Evolutionary conservation across 371 early-diverging fungal species (phyloP), one percentile per base, ranked within the genome.

Genomic region (Apophysomyces trapeziformis): DNA sequence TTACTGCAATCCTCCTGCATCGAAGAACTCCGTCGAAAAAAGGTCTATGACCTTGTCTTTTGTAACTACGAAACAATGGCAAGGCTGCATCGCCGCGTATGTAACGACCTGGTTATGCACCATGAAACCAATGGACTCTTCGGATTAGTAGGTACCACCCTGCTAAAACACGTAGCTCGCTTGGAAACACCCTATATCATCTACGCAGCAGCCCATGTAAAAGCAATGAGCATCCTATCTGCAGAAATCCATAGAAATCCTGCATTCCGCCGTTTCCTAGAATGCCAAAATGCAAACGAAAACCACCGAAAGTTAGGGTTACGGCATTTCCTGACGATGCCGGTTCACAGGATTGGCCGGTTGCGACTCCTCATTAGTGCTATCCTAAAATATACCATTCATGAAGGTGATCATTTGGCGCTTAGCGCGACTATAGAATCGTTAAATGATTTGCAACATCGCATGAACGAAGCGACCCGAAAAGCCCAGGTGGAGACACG

Each of bases 331-430:
- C 47, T 80, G 5, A 73, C 74, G 8, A 58, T 70, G 2, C 80
- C 80, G 4, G 75, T 77, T 0, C 41, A 75, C 4, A 71, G 80
- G 65, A 75, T 80, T 5, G 77, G 80, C 4, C 72, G 71, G 50
- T 61, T 73, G 1, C 70, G 71, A 18, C 58, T 80, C 2, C 54
- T 80, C 43, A 39, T 77, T 7, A 63, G 71, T 18, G 75, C 77
- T 16, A 68, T 80, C 5, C 45, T 70, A 14, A 77, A 75, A 41
- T 65, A 76, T 21, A 80, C 80, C 7, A 61, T 47, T 1, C 70
- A 70, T 37, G 73, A 72, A 50, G 70, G 61, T 0, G 75, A 79
- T 59, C 65, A 64, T 38, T 38, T 70, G n/a, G 64, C 73, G 5
- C 59, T 80, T 1, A 60, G 60, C n/a, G 70, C 71, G 11, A 60